Conservation (phyloP, 2,329 filamentous ascomycete genomes). For the Talaromyces marneffei region DNA sequence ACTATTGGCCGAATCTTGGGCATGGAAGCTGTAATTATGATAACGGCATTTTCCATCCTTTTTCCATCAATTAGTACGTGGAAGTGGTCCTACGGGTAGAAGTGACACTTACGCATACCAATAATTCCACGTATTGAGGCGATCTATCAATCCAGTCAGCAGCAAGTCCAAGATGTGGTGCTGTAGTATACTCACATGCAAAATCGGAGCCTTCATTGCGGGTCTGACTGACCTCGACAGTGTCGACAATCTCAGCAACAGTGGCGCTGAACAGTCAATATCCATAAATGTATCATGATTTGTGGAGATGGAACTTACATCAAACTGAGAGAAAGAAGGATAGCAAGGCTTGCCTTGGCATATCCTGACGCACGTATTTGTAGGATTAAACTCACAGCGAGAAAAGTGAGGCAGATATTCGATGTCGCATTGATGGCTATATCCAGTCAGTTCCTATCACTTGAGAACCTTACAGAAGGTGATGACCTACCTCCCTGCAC, state of each 20-base stretch:
- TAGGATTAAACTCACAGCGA: slow-evolving; percentile 7
- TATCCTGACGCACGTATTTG: slow-evolving; percentile 7
- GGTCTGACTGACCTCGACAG: background rate
- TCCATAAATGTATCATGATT: background rate
- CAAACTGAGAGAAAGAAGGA: slow-evolving; percentile 10
- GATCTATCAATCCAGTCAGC: background rate
- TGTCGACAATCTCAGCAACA: slow-evolving; percentile 6
- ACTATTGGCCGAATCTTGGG: slow-evolving; percentile 11
- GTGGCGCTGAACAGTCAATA: slow-evolving; percentile 11
- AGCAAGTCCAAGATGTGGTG: background rate
- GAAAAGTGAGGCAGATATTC: slow-evolving; percentile 9
- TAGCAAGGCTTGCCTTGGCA: background rate
- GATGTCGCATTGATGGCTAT: slow-evolving; percentile 14
- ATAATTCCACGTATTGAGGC: slow-evolving; percentile 7
- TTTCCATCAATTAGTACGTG: background rate
- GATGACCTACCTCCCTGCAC: slow-evolving; percentile 13
- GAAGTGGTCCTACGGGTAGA: no score
- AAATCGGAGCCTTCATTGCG: slow-evolving; percentile 1
- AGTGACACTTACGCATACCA: slow-evolving; percentile 14
- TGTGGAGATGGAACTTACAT: background rate
- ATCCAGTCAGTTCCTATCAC: background rate
- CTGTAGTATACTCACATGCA: slow-evolving; percentile 7
- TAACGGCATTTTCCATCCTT: slow-evolving; percentile 13
- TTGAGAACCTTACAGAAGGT: background rate
- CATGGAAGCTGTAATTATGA: slow-evolving; percentile 14